These are phyloP conservation scores for Zelopaecilomyces penicillatus DNA, from an alignment of 2,329 filamentous ascomycete species.

Conservation along the genomic window DNA sequence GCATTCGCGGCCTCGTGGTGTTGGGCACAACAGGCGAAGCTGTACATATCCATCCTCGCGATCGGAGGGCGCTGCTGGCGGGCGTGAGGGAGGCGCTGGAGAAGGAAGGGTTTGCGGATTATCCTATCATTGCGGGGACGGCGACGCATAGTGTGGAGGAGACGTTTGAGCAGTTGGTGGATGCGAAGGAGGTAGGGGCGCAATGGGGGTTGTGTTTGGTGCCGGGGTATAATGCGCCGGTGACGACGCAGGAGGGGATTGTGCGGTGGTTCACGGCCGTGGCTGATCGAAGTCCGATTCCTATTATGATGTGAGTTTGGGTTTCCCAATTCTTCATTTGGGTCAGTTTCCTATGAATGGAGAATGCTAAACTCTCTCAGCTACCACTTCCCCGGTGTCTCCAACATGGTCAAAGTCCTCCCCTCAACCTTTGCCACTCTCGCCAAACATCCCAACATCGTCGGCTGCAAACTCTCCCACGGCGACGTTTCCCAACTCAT, in stretches of 20 bases:
- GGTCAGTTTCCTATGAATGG: background rate
- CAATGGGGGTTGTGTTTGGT: slow-evolving; percentile 52
- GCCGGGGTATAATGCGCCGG: slow-evolving; percentile 51
- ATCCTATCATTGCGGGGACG: slow-evolving; percentile 54
- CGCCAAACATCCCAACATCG: slow-evolving; percentile 56
- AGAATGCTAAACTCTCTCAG: slow-evolving; percentile 21
- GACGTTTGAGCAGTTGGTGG: slow-evolving; percentile 47
- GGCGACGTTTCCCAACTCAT: slow-evolving; percentile 57
- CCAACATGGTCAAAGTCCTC: slow-evolving; percentile 53
- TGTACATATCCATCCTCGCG: slow-evolving; percentile 50
- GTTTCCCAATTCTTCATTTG: slow-evolving; percentile 1
- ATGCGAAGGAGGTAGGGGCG: slow-evolving; percentile 48
- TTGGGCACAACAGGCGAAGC: slow-evolving; percentile 58
- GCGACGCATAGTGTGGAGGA: slow-evolving; percentile 55
- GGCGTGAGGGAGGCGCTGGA: slow-evolving; percentile 47
- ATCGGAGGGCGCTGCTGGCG: slow-evolving; percentile 46
- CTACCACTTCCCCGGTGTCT: slow-evolving; percentile 59
- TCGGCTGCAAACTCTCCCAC: slow-evolving; percentile 62
- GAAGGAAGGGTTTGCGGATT: slow-evolving; percentile 46
- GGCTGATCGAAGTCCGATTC: slow-evolving; percentile 48
- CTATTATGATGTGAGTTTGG: slow-evolving; percentile 45
- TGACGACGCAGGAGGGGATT: slow-evolving; percentile 46
- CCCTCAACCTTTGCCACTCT: slow-evolving; percentile 49
- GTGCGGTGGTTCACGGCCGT: slow-evolving; percentile 50
- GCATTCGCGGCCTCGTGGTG: slow-evolving; percentile 53